Base-by-base conservation (phyloP, 257 asterid species). In the Plantago elongata region DNA sequence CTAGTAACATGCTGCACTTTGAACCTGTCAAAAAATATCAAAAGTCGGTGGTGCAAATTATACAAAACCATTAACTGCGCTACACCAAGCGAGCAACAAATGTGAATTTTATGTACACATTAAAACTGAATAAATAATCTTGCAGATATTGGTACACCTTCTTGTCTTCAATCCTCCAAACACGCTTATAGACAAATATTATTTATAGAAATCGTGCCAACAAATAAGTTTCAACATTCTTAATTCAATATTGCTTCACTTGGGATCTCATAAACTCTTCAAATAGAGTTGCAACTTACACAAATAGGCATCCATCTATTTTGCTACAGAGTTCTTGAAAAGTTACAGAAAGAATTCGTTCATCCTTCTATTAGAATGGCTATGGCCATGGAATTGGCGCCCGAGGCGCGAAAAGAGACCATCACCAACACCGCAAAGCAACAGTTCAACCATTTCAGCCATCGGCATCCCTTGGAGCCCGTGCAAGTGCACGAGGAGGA, bases 371-470 rank as follows among this genome's bases (percentile, higher is more conserved):
- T 6, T 9, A 61, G 37, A 2, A 74, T 66, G 76, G 72, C 80
- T 11, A 13, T 71, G 45, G 27, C 49, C 9, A 63, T 59, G 71
- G 67, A 62, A 16, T 11, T 45, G 5, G 17, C 48, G 4, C 50
- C 12, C 2, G 61, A 22, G 0, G 71, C 61, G 7, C 40, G 8
- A 13, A 45, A 15, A 9, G 60, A 68, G 43, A 2, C 29, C 6
- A 1, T 2, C 0, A 62, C 1, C 8, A 17, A 54, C 5, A 37
- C 14, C n/a, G 38, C 11, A 37, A 44, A 44, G 43, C 68, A 62
- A 16, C 72, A 47, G 13, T 22, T 68, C 45, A 72, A 51, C 71
- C 91, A 84, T 59, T 81, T 81, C 71, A 75, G 85, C 75, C 87
- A 84, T 11, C 77, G 82, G 45, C 84, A 81, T 60, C 77, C 78